Evolutionary conservation across 805 yeast species (phyloP).

Genomic region (Wickerhamomyces pijperi): DNA sequence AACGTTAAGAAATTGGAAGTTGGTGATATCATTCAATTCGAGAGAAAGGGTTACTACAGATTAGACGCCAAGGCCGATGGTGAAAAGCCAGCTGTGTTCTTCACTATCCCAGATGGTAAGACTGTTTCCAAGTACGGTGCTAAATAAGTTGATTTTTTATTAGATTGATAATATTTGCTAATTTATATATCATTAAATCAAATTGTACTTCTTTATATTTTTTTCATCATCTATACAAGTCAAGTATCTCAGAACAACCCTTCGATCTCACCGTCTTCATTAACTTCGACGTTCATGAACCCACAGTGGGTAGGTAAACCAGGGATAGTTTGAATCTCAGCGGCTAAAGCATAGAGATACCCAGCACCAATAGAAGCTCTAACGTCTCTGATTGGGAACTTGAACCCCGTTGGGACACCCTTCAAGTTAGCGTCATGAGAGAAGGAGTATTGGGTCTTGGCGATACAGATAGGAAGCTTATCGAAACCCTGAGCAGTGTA

Average conservation of each 20-base stretch:
- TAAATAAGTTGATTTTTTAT: conserved; percentile 3
- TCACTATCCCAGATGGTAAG: conserved; percentile 95
- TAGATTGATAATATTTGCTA: no score
- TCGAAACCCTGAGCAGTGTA: conserved; percentile 71
- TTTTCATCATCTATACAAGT: no score
- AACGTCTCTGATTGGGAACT: conserved; percentile 72
- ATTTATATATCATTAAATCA: no score
- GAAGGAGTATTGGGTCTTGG: conserved; percentile 77
- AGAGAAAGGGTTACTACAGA: conserved; percentile 93
- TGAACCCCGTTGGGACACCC: conserved; percentile 76
- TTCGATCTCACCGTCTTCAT: conserved; percentile 71
- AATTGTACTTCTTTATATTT: no score
- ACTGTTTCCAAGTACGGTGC: conserved; percentile 59
- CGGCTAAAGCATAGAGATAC: conserved; percentile 74
- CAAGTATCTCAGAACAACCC: conserved; percentile 65
- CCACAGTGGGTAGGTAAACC: conserved; percentile 82
- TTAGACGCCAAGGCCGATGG: conserved; percentile 49
- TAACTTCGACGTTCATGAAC: conserved; percentile 77
- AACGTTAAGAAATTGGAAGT: conserved; percentile 67
- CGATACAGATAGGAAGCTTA: conserved; percentile 71
- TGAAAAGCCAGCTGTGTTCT: conserved; percentile 64
- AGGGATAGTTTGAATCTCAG: conserved; percentile 79
- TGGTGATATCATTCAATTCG: conserved; percentile 88
- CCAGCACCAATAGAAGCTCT: conserved; percentile 78
- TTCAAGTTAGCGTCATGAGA: conserved; percentile 75